Evolutionary conservation across 495 filamentous ascomycete genomes (phyloP), one percentile per base, ranked within the genome.

Genomic region (Tetracladium marchalianum): DNA sequence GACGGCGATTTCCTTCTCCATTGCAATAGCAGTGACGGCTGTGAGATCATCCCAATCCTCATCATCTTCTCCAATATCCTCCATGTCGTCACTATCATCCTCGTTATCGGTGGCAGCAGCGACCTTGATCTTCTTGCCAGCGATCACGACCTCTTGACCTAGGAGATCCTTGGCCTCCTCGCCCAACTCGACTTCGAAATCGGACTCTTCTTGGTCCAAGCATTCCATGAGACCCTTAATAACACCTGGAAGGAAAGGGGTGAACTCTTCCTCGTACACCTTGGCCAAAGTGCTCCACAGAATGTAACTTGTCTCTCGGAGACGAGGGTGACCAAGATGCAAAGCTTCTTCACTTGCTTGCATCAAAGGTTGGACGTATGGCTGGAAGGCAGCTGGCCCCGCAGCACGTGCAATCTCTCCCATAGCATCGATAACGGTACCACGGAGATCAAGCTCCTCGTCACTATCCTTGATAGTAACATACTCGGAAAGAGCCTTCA

Each of bases 1-100:
- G 35, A 93, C 75, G 36, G 93, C 92, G 48, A 97, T 94, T 67
- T 98, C 92, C 65, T 98, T 96, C 71, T 98, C 92, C 47, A 95
- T 71, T 17, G 90, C 88, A 41, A 96, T 77, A 35, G 86, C 85
- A 19, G 85, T 90, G 31, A 92, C 82, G 47, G 81, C 81, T 50
- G 72, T 76, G 35, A 76, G 71, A 49, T 93, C 88, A 61, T 90
- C 85, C 82, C 84, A 89, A 35, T 82, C 85, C 41, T 87, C 85
- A 17, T 89, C 85, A 35, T 84, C 81, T 19, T 83, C 84, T 36
- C 85, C 80, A 18, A 81, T 69, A 36, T 83, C 81, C 49, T 72
- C 72, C 59, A 66, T 69, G 8, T 65, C 65, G 31, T 70, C 69
- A 36, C 80, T 68, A 38, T 85, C 81, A 36, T 84, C 77, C 32